These are phyloP conservation scores for Glycine tomentella DNA, from an alignment of 306 rosid genomes.

Conservation along the genomic window DNA sequence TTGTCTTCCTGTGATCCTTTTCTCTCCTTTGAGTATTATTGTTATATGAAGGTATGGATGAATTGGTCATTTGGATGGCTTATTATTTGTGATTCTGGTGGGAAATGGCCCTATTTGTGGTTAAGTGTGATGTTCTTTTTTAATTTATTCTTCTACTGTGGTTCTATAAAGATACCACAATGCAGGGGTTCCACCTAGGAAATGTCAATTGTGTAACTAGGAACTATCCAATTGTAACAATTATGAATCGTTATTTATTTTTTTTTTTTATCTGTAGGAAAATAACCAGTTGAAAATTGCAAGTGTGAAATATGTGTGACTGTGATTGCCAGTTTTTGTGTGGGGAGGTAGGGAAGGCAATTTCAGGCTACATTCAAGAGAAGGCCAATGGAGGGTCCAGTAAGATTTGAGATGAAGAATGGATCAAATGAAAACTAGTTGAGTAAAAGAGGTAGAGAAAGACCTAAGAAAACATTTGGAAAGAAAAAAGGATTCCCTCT, in stretches of 20 bases:
- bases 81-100: slow-evolving; percentile 10
- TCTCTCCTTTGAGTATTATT: slow-evolving; percentile 20
- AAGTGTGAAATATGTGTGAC: background rate
- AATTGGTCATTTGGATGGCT: too few relatives aligned
- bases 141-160: background rate
- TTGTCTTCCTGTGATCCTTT: slow-evolving; percentile 6
- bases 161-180: background rate
- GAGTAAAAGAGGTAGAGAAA: background rate
- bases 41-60: slow-evolving; percentile 30
- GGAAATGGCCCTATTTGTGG: slow-evolving; percentile 25
- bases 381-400: background rate
- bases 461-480: background rate
- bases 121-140: background rate
- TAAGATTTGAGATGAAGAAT: background rate
- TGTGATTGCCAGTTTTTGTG: background rate
- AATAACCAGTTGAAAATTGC: slow-evolving; percentile 16
- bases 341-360: background rate
- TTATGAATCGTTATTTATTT: background rate
- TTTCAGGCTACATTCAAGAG: background rate
- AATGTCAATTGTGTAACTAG: background rate
- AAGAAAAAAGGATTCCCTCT: background rate
- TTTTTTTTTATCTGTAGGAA: background rate
- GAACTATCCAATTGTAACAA: background rate
- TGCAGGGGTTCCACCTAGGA: slow-evolving; percentile 6
- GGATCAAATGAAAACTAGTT: background rate